phyloP scores from a whole-genome alignment of 257 asterid genomes.

The Solanum dulcamara region DNA sequence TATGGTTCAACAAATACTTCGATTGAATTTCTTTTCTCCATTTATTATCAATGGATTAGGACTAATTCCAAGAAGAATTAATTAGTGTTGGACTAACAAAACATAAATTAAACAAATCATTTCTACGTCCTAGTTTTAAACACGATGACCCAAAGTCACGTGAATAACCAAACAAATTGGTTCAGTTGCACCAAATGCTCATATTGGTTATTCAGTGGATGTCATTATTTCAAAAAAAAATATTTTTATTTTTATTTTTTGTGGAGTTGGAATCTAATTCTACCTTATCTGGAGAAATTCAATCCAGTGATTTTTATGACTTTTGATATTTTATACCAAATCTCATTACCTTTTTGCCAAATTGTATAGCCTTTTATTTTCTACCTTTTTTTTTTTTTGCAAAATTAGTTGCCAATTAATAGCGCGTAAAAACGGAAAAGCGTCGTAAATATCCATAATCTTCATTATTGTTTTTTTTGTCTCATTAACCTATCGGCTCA shows the following conservation, averaged over 20 bases:
- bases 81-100: not conserved
- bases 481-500: not conserved
- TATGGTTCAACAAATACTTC: not conserved
- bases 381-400: not conserved
- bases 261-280: slow-evolving; percentile 1
- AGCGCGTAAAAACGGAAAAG: not conserved
- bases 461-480: not conserved
- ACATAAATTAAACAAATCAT: not conserved
- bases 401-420: not conserved
- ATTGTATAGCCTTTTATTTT: not conserved
- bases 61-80: not conserved
- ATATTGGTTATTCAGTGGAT: not conserved
- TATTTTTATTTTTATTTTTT: not conserved
- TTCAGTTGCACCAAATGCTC: not conserved
- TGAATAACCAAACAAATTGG: not conserved
- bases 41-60: not conserved
- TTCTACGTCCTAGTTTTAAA: not conserved
- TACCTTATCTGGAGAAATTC: not conserved
- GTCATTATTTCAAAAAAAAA: not conserved
- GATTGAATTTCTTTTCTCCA: not conserved
- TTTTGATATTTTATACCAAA: not conserved
- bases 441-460: no score
- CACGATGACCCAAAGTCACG: not conserved
- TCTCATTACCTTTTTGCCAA: not conserved
- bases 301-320: not conserved